Evolutionary conservation across 1,284 basidiomycete species (phyloP).

Genomic region (Tilletia caries): DNA sequence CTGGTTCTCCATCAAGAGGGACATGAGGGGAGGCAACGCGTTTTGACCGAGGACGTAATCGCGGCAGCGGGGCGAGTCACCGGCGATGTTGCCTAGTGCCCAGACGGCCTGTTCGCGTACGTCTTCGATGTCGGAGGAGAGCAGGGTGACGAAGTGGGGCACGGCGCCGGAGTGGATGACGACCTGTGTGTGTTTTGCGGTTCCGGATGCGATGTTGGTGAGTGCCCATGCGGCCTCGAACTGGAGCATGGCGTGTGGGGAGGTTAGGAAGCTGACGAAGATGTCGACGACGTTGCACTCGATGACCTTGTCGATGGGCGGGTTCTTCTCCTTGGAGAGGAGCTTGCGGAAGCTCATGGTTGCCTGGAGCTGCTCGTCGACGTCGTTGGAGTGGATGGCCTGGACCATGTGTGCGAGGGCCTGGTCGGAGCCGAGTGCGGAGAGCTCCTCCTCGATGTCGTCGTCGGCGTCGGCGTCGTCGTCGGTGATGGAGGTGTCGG

Average conservation of each 20-base stretch:
- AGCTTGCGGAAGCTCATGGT: slow-evolving; percentile 90
- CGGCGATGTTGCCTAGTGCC: slow-evolving; percentile 53
- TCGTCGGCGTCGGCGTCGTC: slow-evolving; percentile 52
- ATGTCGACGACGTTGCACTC: slow-evolving; percentile 94
- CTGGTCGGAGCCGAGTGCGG: slow-evolving; percentile 67
- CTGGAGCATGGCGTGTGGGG: slow-evolving; percentile 88
- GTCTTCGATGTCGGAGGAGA: slow-evolving; percentile 50
- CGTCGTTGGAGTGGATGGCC: slow-evolving; percentile 86
- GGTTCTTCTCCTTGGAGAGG: slow-evolving; percentile 99
- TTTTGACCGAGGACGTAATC: slow-evolving; percentile 49
- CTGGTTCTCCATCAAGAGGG: slow-evolving; percentile 52
- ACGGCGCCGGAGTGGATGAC: slow-evolving; percentile 93
- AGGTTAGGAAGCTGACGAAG: slow-evolving; percentile 90
- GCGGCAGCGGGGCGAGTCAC: slow-evolving; percentile 52
- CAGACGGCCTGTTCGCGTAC: slow-evolving; percentile 54
- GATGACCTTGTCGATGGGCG: slow-evolving; percentile 98
- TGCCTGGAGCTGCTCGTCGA: slow-evolving; percentile 87
- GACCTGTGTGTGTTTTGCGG: slow-evolving; percentile 95
- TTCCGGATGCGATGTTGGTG: slow-evolving; percentile 99
- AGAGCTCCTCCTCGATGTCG: slow-evolving; percentile 29
- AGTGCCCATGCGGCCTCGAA: slow-evolving; percentile 99
- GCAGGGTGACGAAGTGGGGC: slow-evolving; percentile 79
- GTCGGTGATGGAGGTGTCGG: slow-evolving; percentile 34
- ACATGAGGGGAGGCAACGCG: slow-evolving; percentile 48
- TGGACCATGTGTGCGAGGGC: slow-evolving; percentile 75